Percentiles rank a stretch among this genome's conserved stretches.
These are phyloP conservation scores for Pichia sp. DNA, from an alignment of 1,139 yeast genomes.

Conservation along the genomic window DNA sequence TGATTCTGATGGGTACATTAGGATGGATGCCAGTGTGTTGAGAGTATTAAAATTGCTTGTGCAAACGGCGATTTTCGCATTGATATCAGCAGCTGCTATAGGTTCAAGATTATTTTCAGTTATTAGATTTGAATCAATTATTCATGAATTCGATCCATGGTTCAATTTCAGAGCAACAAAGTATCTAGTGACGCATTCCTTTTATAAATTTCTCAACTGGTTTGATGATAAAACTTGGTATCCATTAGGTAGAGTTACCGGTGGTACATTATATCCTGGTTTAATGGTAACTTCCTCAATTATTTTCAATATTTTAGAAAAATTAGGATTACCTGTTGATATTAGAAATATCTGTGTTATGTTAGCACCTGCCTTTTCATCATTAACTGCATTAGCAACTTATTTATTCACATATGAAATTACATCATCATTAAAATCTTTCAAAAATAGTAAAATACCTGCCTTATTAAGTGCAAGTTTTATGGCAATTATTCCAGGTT, in stretches of 20 bases:
- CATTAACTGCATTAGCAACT: conserved; percentile 88
- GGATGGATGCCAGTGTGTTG: conserved; percentile 21
- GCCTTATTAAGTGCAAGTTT: conserved; percentile 90
- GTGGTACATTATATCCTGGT: conserved; percentile 98
- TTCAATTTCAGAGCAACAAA: conserved; percentile 94
- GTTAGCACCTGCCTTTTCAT: conserved; percentile 95
- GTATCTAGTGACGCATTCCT: conserved; percentile 76
- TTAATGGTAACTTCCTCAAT: conserved; percentile 94
- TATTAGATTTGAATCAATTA: conserved; percentile 85
- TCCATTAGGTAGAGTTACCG: conserved; percentile 97
- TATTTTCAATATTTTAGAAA: conserved; percentile 68
- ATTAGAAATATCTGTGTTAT: conserved; percentile 93
- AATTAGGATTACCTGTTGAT: conserved; percentile 76
- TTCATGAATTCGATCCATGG: conserved; percentile 99
- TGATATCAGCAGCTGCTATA: conserved; percentile 60
- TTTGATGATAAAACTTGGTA: conserved; percentile 99
- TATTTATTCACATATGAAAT: conserved; percentile 84
- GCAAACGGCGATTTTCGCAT: conserved; percentile 27
- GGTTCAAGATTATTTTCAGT: conserved; percentile 79
- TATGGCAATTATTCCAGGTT: conserved; percentile 98
- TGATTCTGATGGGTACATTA: conserved; percentile 26
- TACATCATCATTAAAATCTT: conserved; percentile 50
- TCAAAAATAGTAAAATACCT: conserved; percentile 45
- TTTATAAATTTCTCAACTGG: conserved; percentile 92
- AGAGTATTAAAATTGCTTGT: conserved; percentile 21